Evolutionary conservation across 2,329 filamentous ascomycete species (phyloP).

Genomic region (Penicillium sp.): DNA sequence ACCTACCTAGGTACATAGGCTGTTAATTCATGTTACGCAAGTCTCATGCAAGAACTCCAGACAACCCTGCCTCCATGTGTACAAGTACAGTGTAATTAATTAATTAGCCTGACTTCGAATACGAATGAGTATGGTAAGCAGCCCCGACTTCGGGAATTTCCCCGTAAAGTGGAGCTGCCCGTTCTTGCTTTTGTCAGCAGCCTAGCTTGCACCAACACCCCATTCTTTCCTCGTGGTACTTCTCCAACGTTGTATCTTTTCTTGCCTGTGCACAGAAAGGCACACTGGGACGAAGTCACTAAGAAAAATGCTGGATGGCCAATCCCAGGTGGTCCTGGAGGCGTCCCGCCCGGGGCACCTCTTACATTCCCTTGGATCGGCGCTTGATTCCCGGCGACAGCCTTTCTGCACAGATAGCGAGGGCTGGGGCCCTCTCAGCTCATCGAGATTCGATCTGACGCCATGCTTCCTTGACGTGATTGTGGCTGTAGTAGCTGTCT

Average conservation of each 20-base stretch:
- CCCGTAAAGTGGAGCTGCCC: constrained; percentile 6
- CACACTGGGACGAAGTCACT: constrained; percentile 20
- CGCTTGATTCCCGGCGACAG: constrained; percentile 41
- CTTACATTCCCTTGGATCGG: constrained; percentile 21
- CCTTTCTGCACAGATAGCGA: constrained; percentile 79
- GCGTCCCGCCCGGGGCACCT: constrained; percentile 23
- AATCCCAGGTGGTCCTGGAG: constrained; percentile 30
- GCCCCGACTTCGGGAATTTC: neutral
- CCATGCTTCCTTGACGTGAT: constrained; percentile 94
- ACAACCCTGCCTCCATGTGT: neutral
- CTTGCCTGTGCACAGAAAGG: constrained; percentile 16
- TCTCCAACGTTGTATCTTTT: constrained; percentile 6
- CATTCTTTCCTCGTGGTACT: constrained; percentile 7
- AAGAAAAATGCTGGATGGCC: constrained; percentile 29
- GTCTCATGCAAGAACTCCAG: neutral
- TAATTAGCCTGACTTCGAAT: neutral
- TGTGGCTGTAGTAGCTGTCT: constrained; percentile 67
- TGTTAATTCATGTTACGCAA: neutral
- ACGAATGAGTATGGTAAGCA: neutral
- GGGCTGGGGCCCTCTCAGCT: constrained; percentile 91
- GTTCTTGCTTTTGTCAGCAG: constrained; percentile 18
- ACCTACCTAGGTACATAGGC: neutral
- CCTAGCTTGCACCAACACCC: constrained; percentile 6
- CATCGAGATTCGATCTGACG: constrained; percentile 82
- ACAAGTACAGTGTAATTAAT: neutral